Percentiles rank a stretch among this genome's conserved stretches.
Conservation (phyloP, 2,329 filamentous ascomycete genomes). For the Fusarium hainanense region DNA sequence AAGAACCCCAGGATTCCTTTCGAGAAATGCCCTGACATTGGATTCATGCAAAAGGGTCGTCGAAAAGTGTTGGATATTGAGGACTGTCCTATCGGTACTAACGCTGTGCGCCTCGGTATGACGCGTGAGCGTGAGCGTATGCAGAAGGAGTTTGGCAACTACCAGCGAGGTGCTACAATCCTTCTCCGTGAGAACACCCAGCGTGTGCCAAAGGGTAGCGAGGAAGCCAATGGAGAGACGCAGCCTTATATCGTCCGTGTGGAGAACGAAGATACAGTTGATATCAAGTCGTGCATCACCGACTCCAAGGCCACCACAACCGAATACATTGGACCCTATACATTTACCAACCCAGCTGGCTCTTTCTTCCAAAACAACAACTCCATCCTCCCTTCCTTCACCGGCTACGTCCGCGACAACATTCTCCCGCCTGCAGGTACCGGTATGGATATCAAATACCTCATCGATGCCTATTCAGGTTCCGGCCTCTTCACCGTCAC, state of each 20-base stretch:
- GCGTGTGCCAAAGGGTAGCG: constrained; percentile 66
- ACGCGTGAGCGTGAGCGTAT: constrained; percentile 82
- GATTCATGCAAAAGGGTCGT: constrained; percentile 89
- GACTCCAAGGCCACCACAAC: constrained; percentile 84
- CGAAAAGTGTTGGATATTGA: constrained; percentile 90
- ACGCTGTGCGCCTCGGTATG: constrained; percentile 83
- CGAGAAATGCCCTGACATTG: constrained; percentile 78
- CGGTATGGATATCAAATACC: constrained; percentile 72
- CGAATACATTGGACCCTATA: constrained; percentile 87
- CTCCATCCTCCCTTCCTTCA: constrained; percentile 90
- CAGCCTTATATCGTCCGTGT: constrained; percentile 56
- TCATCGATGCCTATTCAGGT: constrained; percentile 98
- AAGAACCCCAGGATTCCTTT: constrained; percentile 63
- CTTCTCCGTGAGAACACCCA: constrained; percentile 87
- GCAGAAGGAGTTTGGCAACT: constrained; percentile 74
- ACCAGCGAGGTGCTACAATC: constrained; percentile 85
- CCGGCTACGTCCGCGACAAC: constrained; percentile 83
- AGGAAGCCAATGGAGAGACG: constrained; percentile 45
- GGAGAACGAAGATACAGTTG: constrained; percentile 68
- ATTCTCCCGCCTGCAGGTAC: constrained; percentile 68
- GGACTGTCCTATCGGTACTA: constrained; percentile 94
- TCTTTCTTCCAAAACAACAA: constrained; percentile 99
- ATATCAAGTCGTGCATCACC: constrained; percentile 90
- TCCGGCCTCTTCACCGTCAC: constrained; percentile 98
- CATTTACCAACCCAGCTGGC: constrained; percentile 91